Evolutionary conservation across 805 yeast genomes (phyloP).

Genomic region (Cyberlindnera meyerae): DNA sequence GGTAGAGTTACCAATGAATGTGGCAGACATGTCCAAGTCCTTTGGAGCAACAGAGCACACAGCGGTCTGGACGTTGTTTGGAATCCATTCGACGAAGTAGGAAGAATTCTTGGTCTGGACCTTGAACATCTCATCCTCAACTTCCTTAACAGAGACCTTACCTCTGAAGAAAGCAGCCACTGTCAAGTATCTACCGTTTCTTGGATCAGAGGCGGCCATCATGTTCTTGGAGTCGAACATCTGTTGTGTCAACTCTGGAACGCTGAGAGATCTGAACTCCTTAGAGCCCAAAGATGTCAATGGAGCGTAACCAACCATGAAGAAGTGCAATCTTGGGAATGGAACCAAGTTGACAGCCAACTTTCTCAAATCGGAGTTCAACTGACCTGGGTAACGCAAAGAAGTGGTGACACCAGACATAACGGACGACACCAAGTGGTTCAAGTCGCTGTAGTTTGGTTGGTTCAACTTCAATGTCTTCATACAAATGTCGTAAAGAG

Average conservation of each 20-base stretch:
- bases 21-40: conserved; percentile 88
- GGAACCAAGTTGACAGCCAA: conserved; percentile 98
- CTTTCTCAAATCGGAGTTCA: conserved; percentile 95
- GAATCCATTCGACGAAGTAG: conserved; percentile 99
- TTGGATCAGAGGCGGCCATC: conserved; percentile 98
- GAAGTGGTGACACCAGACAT: conserved; percentile 98
- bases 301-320: conserved; percentile 97
- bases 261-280: conserved; percentile 91
- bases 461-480: conserved; percentile 88
- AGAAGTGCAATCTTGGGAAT: conserved; percentile 99
- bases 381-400: conserved; percentile 93
- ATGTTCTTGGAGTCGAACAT: conserved; percentile 98
- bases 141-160: conserved; percentile 97
- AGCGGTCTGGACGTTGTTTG: conserved; percentile 98
- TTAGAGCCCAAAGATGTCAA: conserved; percentile 88
- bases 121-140: conserved; percentile 89
- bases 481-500: conserved; percentile 97
- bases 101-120: conserved; percentile 93
- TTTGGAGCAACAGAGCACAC: conserved; percentile 92
- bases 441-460: conserved; percentile 82
- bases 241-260: conserved; percentile 91
- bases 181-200: conserved; percentile 97
- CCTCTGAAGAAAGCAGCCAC: conserved; percentile 97
- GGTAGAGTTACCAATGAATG: conserved; percentile 94
- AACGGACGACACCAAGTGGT: conserved; percentile 93